Evolutionary conservation across 2,329 filamentous ascomycete genomes (phyloP).

Genomic region (Penicillium polonicum): DNA sequence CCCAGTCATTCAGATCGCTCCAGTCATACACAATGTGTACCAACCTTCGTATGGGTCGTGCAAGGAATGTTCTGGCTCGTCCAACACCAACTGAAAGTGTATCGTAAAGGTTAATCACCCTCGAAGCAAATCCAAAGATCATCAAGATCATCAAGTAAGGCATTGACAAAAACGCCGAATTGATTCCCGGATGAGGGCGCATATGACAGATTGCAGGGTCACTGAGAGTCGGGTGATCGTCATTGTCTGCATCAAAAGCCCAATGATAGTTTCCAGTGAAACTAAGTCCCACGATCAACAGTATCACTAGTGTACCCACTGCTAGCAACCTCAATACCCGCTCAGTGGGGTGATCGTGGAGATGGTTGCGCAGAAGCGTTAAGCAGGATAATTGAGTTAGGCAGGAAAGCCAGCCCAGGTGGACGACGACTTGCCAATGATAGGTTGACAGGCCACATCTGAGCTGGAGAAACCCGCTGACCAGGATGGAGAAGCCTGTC

Average conservation of each 20-base stretch:
- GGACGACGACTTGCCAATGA: constrained; percentile 8
- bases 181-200: neutral
- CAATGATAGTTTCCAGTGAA: constrained; percentile 7
- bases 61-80: neutral
- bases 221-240: neutral
- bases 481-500: constrained; percentile 10
- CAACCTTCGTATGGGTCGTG: neutral
- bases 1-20: neutral
- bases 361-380: constrained; percentile 5
- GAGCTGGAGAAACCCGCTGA: constrained; percentile 7
- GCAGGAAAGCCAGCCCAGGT: constrained; percentile 11
- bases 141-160: neutral
- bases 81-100: neutral
- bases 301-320: neutral
- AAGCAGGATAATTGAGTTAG: constrained; percentile 12
- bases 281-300: constrained; percentile 1
- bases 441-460: constrained; percentile 7
- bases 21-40: neutral
- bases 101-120: neutral
- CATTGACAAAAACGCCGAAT: neutral
- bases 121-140: neutral
- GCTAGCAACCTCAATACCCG: constrained; percentile 1
- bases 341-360: neutral
- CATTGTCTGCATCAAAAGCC: neutral
- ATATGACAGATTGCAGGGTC: neutral